phyloP scores from a whole-genome alignment of 1,284 basidiomycete species.

The Rhodotorula glutinis region DNA sequence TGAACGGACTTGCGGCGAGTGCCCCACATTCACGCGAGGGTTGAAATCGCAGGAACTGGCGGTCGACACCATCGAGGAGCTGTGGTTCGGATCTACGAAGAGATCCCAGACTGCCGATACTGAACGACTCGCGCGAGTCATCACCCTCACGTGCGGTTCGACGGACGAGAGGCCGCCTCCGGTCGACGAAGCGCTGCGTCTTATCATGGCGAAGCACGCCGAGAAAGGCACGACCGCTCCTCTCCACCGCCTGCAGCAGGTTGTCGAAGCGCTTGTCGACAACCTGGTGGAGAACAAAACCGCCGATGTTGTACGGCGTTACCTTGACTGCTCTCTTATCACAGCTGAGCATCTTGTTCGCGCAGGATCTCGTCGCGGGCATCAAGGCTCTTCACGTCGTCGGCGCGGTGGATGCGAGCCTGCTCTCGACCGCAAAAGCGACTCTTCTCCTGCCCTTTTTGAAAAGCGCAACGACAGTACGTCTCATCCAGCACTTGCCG shows the following conservation, averaged over 20 bases:
- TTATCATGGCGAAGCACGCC: conserved; percentile 57
- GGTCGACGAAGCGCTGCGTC: conserved; percentile 74
- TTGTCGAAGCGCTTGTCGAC: conserved; percentile 80
- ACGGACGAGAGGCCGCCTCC: conserved; percentile 78
- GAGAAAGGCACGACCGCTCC: conserved; percentile 49
- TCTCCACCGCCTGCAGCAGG: conserved; percentile 64
- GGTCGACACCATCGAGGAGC: conserved; percentile 77
- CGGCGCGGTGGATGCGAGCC: conserved; percentile 69
- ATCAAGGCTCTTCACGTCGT: conserved; percentile 80
- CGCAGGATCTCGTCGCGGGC: conserved; percentile 71
- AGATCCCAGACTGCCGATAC: conserved; percentile 42
- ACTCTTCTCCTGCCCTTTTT: conserved; percentile 80
- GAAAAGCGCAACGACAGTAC: conserved; percentile 70
- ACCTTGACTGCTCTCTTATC: neutral
- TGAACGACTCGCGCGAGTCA: conserved; percentile 60
- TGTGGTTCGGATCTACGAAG: conserved; percentile 64
- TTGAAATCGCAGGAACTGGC: conserved; percentile 64
- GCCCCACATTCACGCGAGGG: neutral
- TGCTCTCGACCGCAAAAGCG: conserved; percentile 75
- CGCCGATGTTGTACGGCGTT: conserved; percentile 32
- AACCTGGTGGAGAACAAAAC: conserved; percentile 79
- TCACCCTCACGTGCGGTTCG: conserved; percentile 77
- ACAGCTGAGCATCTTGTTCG: neutral
- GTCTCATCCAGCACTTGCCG: conserved; percentile 41
- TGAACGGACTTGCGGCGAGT: neutral